Percentiles rank a stretch among this genome's conserved stretches.
Conservation (phyloP, 768 basidiomycete species). For the Imleria badia region DNA sequence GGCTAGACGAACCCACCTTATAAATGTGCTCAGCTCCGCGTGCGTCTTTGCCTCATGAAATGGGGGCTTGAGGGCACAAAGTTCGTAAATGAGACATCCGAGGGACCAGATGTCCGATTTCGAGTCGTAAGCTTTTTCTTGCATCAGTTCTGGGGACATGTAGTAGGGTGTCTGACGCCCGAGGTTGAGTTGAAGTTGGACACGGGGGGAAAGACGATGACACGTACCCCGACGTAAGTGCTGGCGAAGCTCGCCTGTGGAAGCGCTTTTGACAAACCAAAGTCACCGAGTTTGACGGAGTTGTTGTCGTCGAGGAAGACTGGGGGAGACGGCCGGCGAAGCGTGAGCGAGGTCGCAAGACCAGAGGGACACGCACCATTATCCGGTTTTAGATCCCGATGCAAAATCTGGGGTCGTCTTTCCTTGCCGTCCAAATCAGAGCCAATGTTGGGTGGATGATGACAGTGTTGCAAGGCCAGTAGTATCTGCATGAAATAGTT, state of each 20-base stretch:
- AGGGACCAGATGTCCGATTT: conserved; percentile 99
- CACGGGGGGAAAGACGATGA: not conserved
- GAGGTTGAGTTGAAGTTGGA: conserved; percentile 24
- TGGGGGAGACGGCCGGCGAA: conserved; percentile 27
- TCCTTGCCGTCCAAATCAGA: conserved; percentile 45
- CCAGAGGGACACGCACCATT: conserved; percentile 62
- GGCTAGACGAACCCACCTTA: conserved; percentile 52
- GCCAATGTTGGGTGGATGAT: conserved; percentile 61
- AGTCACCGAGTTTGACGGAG: conserved; percentile 94
- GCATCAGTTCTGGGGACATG: conserved; percentile 98
- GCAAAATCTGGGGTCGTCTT: conserved; percentile 74
- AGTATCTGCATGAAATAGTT: conserved; percentile 93
- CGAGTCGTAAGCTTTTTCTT: conserved; percentile 95
- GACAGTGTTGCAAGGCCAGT: conserved; percentile 88
- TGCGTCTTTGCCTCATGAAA: conserved; percentile 94
- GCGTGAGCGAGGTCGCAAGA: not conserved
- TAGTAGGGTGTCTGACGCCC: conserved; percentile 92
- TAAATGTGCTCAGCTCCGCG: conserved; percentile 76
- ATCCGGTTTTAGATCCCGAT: conserved; percentile 96
- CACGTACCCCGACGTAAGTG: conserved; percentile 92
- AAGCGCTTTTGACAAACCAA: conserved; percentile 93
- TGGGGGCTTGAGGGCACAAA: conserved; percentile 91
- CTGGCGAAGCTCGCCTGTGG: conserved; percentile 86
- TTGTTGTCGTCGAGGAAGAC: conserved; percentile 88
- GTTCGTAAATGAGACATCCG: conserved; percentile 94